Evolutionary conservation across 2,329 filamentous ascomycete genomes (phyloP), one percentile per base, ranked within the genome.

Genomic region (Beauveria caledonica): DNA sequence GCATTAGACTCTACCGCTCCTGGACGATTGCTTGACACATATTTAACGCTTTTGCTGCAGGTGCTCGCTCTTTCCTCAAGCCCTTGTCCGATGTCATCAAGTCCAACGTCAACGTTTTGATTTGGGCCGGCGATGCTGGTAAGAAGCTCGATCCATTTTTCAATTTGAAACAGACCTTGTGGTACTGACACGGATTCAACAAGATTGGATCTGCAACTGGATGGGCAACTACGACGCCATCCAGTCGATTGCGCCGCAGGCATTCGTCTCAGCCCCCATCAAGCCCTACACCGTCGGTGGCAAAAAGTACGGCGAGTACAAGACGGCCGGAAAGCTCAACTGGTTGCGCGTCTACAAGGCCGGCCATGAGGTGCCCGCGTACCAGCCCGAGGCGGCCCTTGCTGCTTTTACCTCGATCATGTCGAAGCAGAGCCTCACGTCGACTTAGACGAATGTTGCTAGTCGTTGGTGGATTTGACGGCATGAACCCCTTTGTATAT

Each of bases 201-300:
- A 42, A 66, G 82, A 85, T 64, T 84, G 76, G 71, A 81, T 83
- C 58, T 84, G 80, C 65, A 85, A 84, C 69, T 84, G 80, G 78
- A 70, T 78, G 33, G 82, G 82, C n/a, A 76, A 73, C 36, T 72
- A 79, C 6, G 72, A 69, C 11, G 76, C 76, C 1, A 76, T 78
- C 1, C 73, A 83, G 39, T 72, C 73, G 0, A 71, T 84, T 25
- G 69, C 73, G 13, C 83, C 76, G 66, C 62, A 69, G 1, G 74
- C 71, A 2, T 68, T 73, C 8, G 62, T 71, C 0, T 68, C 73
- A 3, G 84, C 84, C 64, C 66, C 67, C 23, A 64, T 78, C 13
- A 61, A 67, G 62, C 65, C 72, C 1, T 85, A 83, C 64, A 81
- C 73, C 0, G 76, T 84, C 2, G 69, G 74, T 46, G 81, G 81